Evolutionary conservation across 768 basidiomycete species (phyloP).

Genomic region (Lactifluus pinguis): DNA sequence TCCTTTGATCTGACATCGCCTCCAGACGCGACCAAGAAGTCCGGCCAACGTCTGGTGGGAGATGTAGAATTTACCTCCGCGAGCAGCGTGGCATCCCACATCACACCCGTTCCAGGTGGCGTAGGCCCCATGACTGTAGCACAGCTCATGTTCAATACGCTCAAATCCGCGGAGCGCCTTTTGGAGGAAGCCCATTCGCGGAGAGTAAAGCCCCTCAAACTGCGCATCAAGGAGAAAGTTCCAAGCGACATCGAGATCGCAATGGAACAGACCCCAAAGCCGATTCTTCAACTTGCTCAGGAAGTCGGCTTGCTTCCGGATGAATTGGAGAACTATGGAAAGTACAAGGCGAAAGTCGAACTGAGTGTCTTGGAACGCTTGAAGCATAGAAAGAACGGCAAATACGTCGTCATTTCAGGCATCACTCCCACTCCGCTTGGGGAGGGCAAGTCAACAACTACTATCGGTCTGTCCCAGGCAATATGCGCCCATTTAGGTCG

Average conservation of each 20-base stretch:
- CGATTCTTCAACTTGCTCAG: conserved; percentile 67
- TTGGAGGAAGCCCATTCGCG: conserved; percentile 61
- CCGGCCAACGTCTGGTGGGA: conserved; percentile 90
- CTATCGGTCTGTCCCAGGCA: conserved; percentile 93
- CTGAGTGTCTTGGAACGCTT: conserved; percentile 80
- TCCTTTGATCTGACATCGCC: neutral
- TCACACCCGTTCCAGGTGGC: conserved; percentile 97
- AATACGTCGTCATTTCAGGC: conserved; percentile 93
- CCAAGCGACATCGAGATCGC: conserved; percentile 97
- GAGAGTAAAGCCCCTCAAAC: conserved; percentile 68
- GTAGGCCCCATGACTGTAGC: conserved; percentile 99
- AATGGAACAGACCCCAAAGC: conserved; percentile 89
- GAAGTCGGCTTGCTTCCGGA: conserved; percentile 83
- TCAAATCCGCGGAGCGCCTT: conserved; percentile 71
- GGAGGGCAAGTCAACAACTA: conserved; percentile 98
- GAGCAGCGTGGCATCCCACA: conserved; percentile 69
- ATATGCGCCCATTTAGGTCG: conserved; percentile 90
- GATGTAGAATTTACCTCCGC: conserved; percentile 86
- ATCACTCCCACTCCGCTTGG: conserved; percentile 96
- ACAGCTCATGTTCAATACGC: conserved; percentile 92
- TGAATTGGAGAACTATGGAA: conserved; percentile 90
- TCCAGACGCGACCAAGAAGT: conserved; percentile 80
- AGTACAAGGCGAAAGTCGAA: conserved; percentile 96
- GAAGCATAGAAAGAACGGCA: conserved; percentile 78
- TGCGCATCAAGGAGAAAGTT: conserved; percentile 76